A percentile compares a stretch with the other conserved stretches of the same genome.
These are phyloP conservation scores for Scutellaria baicalensis DNA, from an alignment of 257 asterid genomes.

Conservation along the genomic window DNA sequence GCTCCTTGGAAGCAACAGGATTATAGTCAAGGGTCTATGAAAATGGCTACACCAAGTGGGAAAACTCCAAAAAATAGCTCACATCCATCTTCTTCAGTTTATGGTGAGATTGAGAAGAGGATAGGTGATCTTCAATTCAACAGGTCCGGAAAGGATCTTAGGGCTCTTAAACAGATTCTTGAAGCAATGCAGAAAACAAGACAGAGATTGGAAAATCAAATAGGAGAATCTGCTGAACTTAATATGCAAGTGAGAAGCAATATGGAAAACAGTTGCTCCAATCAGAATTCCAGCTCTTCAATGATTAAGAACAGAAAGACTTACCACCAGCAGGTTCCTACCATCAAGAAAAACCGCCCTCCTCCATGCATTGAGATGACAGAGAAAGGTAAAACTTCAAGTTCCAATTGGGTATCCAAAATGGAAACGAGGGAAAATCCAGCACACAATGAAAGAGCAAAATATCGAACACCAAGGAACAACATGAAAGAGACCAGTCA, in stretches of 20 bases:
- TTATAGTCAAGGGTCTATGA: constrained; percentile 24
- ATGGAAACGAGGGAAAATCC: constrained; percentile 21
- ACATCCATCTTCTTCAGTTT: constrained; percentile 48
- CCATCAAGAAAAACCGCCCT: no score
- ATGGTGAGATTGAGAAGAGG: constrained; percentile 75
- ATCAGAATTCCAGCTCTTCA: constrained; percentile 10
- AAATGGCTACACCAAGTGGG: constrained; percentile 21
- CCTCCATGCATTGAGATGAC: no score
- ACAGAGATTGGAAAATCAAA: constrained; percentile 34
- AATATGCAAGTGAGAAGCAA: constrained; percentile 16
- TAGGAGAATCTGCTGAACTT: constrained; percentile 24
- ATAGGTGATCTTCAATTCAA: constrained; percentile 62
- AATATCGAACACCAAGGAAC: constrained; percentile 27
- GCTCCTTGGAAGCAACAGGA: constrained; percentile 62
- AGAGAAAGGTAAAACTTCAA: constrained; percentile 6
- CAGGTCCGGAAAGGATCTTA: constrained; percentile 72
- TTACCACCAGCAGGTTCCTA: no score
- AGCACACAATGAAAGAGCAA: constrained; percentile 15
- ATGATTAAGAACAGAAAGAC: not conserved
- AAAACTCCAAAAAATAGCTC: constrained; percentile 22
- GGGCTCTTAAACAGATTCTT: constrained; percentile 88
- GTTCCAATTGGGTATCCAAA: constrained; percentile 15
- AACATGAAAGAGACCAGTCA: constrained; percentile 22
- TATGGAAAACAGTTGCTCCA: constrained; percentile 8
- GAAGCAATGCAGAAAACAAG: constrained; percentile 76